Percentiles rank a stretch among this genome's conserved stretches.
Conservation (phyloP, 1,139 yeast species). For the Zygosaccharomyces sapae region DNA sequence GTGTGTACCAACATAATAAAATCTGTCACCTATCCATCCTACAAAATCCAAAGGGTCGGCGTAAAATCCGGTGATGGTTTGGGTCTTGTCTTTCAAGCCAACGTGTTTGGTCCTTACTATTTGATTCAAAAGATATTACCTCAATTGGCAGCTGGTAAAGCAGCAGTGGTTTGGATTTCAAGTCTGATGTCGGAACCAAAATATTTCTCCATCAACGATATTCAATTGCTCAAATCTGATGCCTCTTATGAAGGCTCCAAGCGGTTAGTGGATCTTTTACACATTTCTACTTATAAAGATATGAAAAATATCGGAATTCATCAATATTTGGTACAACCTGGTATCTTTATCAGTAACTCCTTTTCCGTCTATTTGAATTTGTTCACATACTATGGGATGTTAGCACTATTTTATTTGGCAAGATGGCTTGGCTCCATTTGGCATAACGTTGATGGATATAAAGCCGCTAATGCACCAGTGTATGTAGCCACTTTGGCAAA, state of each 20-base stretch:
- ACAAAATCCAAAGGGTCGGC: constrained; percentile 76
- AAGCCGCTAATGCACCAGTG: constrained; percentile 83
- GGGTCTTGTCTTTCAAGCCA: constrained; percentile 90
- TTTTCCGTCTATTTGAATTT: constrained; percentile 72
- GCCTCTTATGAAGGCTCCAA: constrained; percentile 91
- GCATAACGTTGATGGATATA: constrained; percentile 84
- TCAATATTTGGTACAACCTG: constrained; percentile 87
- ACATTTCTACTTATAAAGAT: constrained; percentile 58
- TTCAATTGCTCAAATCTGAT: constrained; percentile 60
- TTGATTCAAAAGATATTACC: constrained; percentile 59
- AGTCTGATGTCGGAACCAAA: constrained; percentile 73
- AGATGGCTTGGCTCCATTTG: constrained; percentile 77
- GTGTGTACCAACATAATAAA: constrained; percentile 59
- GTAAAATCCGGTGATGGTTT: constrained; percentile 64
- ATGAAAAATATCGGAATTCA: constrained; percentile 51
- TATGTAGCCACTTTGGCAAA: constrained; percentile 51
- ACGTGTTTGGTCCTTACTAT: constrained; percentile 92
- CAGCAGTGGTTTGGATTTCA: constrained; percentile 78
- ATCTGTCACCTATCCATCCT: constrained; percentile 81
- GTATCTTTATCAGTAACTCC: constrained; percentile 82
- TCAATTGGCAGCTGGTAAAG: constrained; percentile 51
- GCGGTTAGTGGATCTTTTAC: constrained; percentile 77
- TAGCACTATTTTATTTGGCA: constrained; percentile 76
- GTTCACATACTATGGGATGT: constrained; percentile 81
- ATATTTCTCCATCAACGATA: constrained; percentile 65